These are phyloP conservation scores for Barnettozyma sp. DNA, from an alignment of 805 yeast species.

Conservation along the genomic window DNA sequence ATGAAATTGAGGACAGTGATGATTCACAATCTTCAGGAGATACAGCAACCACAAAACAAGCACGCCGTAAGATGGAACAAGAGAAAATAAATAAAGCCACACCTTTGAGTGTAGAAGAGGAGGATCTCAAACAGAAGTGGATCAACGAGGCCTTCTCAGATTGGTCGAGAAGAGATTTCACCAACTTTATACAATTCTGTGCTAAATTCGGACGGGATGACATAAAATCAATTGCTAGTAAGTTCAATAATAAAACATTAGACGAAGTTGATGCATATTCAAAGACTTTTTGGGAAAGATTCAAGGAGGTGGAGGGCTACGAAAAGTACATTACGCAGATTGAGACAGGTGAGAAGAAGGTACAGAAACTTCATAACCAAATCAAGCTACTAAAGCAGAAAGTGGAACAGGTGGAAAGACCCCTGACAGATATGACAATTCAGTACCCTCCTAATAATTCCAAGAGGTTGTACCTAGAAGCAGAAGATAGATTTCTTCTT, in stretches of 20 bases:
- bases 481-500: conserved; percentile 65
- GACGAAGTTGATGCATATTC: conserved; percentile 58
- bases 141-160: conserved; percentile 52
- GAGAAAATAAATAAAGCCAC: conserved; percentile 48
- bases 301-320: conserved; percentile 55
- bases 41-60: conserved; percentile 15
- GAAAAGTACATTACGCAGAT: conserved; percentile 68
- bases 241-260: conserved; percentile 47
- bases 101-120: conserved; percentile 61
- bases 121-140: conserved; percentile 42
- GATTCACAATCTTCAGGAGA: conserved; percentile 10
- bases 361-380: conserved; percentile 47
- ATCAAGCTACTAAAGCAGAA: conserved; percentile 48
- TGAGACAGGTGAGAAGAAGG: conserved; percentile 65
- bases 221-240: conserved; percentile 41
- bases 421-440: conserved; percentile 54
- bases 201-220: conserved; percentile 59
- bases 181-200: conserved; percentile 61
- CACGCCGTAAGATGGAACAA: conserved; percentile 33
- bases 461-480: conserved; percentile 59
- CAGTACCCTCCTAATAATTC: conserved; percentile 83
- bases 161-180: conserved; percentile 74
- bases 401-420: conserved; percentile 46
- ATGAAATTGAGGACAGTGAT: conserved; percentile 55
- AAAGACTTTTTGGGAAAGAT: conserved; percentile 56